Evolutionary conservation across 164 flowering plant species (phyloP).

Genomic region (Aristolochia fimbriata): DNA sequence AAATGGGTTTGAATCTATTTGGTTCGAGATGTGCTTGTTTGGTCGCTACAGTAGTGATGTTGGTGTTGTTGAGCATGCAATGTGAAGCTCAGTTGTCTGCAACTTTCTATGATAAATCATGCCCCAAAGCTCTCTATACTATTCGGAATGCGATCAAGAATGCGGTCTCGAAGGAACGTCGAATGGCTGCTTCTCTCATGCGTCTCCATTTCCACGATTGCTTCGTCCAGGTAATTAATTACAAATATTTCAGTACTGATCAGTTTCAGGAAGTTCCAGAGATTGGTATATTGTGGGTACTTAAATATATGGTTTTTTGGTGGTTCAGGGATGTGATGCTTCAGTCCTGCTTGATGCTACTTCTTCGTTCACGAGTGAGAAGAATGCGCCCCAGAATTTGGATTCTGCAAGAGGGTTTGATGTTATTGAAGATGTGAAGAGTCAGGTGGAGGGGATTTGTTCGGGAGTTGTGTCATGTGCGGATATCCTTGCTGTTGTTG

Average conservation of each 20-base stretch:
- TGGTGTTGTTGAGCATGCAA: background rate
- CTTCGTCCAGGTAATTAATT: slow-evolving; percentile 14
- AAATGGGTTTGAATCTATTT: no score
- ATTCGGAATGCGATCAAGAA: slow-evolving; percentile 1
- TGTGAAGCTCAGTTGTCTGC: slow-evolving; percentile 7
- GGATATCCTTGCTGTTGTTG: slow-evolving; percentile 7
- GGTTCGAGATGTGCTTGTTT: slow-evolving; percentile 2
- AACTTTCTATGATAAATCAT: slow-evolving; percentile 9
- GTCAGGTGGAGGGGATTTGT: slow-evolving; percentile 5
- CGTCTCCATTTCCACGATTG: slow-evolving; percentile 22
- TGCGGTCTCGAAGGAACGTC: slow-evolving; percentile 6
- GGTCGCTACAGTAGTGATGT: background rate
- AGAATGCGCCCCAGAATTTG: slow-evolving; percentile 5
- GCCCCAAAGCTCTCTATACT: slow-evolving; percentile 6
- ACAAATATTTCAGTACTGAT: no score
- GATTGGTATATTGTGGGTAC: no score
- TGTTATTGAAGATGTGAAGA: slow-evolving; percentile 6
- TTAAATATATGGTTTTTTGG: no score
- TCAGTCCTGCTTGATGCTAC: slow-evolving; percentile 3
- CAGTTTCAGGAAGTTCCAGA: no score
- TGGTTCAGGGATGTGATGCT: slow-evolving; percentile 8
- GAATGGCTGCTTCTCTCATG: slow-evolving; percentile 14
- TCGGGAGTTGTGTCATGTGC: slow-evolving; percentile 10
- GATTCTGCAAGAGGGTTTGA: slow-evolving; percentile 5
- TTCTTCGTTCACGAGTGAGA: slow-evolving; percentile 1